A percentile compares a stretch with the other conserved stretches of the same genome.
Evolutionary conservation across 2,329 filamentous ascomycete genomes (phyloP).

Genomic region (Alternaria atra): DNA sequence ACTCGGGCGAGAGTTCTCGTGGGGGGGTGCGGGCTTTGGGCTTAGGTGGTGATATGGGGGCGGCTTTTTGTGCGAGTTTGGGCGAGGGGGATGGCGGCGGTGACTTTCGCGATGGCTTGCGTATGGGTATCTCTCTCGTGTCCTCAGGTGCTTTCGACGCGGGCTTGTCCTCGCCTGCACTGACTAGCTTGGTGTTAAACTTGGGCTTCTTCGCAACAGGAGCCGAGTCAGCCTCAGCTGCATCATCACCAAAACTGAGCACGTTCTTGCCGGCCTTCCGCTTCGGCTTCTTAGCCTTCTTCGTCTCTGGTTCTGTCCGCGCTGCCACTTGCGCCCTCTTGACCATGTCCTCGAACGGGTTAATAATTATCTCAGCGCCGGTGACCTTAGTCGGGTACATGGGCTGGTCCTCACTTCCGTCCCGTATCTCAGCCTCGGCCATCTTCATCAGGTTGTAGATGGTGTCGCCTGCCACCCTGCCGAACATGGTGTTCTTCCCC

Average conservation of each 20-base stretch:
- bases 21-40: slow-evolving; percentile 36
- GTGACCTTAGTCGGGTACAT: slow-evolving; percentile 85
- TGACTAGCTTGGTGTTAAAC: slow-evolving; percentile 79
- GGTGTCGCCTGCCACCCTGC: slow-evolving; percentile 88
- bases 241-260: slow-evolving; percentile 77
- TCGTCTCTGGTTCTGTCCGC: slow-evolving; percentile 57
- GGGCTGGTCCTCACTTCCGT: slow-evolving; percentile 80
- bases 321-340: slow-evolving; percentile 68
- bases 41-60: slow-evolving; percentile 24
- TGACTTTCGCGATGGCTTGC: slow-evolving; percentile 38
- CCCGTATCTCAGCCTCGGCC: slow-evolving; percentile 81
- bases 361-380: slow-evolving; percentile 77
- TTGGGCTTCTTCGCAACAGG: slow-evolving; percentile 78
- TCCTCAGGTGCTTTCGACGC: slow-evolving; percentile 52
- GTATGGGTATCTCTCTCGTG: slow-evolving; percentile 43
- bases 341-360: slow-evolving; percentile 84
- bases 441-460: slow-evolving; percentile 97
- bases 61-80: slow-evolving; percentile 21
- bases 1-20: slow-evolving; percentile 52
- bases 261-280: slow-evolving; percentile 78
- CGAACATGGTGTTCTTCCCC: slow-evolving; percentile 92
- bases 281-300: slow-evolving; percentile 65
- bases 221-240: slow-evolving; percentile 63
- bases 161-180: slow-evolving; percentile 48
- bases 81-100: slow-evolving; percentile 38